phyloP scores from a whole-genome alignment of 331 rosid species.

The Erythrophleum ivorense region DNA sequence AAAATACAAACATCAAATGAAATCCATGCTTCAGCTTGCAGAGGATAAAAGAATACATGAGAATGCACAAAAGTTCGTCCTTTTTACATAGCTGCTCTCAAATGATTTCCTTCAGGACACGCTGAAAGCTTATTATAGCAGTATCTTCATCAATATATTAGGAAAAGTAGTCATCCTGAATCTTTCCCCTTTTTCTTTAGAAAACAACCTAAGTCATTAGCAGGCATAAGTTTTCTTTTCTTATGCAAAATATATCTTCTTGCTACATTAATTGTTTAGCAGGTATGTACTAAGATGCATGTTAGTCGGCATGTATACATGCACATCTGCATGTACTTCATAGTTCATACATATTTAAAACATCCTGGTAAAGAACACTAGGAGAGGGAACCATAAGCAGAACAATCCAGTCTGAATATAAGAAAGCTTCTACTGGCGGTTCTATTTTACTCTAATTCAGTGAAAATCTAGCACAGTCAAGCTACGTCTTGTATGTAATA shows the following conservation, averaged over 20 bases:
- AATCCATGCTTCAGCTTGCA: not conserved
- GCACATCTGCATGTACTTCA: not conserved
- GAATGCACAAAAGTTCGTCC: not conserved
- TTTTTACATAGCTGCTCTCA: not conserved
- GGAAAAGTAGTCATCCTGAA: not conserved
- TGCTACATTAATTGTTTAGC: slow-evolving; percentile 29
- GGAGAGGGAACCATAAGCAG: not conserved
- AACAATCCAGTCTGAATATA: slow-evolving; percentile 5
- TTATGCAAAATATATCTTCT: slow-evolving; percentile 8
- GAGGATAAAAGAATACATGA: not conserved
- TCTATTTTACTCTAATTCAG: not conserved
- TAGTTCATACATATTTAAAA: not conserved
- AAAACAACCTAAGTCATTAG: slow-evolving; percentile 1
- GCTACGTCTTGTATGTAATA: slow-evolving; percentile 8
- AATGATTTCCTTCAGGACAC: not conserved
- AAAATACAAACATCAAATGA: not conserved
- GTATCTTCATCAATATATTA: not conserved
- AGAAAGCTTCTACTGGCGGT: not conserved
- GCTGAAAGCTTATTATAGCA: not conserved
- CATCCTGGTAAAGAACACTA: slow-evolving; percentile 2
- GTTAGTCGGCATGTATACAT: slow-evolving; percentile 1
- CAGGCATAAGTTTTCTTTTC: not conserved
- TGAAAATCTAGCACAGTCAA: slow-evolving; percentile 19
- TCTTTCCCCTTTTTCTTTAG: not conserved
- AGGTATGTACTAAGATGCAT: slow-evolving; percentile 3